A percentile compares a stretch with the other conserved stretches of the same genome.
Evolutionary conservation across 164 flowering plant species (phyloP).

Genomic region (Vitis cinerea): DNA sequence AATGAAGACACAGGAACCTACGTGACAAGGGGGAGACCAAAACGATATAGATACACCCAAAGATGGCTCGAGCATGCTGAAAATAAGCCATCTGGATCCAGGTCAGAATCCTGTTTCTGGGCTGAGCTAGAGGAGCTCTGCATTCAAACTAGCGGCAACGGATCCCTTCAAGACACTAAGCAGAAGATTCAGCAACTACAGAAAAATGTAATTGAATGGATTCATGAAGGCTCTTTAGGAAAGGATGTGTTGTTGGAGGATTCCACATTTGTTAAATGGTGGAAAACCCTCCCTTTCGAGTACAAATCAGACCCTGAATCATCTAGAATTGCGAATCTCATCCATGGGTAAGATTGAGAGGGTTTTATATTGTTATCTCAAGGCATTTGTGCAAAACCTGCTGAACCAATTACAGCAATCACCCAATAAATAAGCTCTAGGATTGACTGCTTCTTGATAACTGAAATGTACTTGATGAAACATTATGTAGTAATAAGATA

Average conservation of each 20-base stretch:
- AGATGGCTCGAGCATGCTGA: conserved; percentile 50
- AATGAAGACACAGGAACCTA: conserved; percentile 73
- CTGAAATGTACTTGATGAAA: too few species aligned
- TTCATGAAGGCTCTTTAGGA: conserved; percentile 5
- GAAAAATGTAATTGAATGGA: conserved; percentile 30
- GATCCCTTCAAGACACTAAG: conserved; percentile 20
- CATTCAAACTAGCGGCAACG: neutral
- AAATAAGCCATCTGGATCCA: conserved; percentile 13
- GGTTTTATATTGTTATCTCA: too few species aligned
- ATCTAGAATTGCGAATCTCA: conserved; percentile 30
- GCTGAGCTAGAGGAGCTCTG: conserved; percentile 61
- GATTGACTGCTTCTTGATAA: too few species aligned
- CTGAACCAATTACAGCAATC: too few species aligned
- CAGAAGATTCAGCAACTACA: conserved; percentile 35
- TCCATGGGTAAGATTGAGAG: conserved; percentile 9
- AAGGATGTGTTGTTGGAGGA: conserved; percentile 47
- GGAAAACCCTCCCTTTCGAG: conserved; percentile 49
- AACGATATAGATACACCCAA: conserved; percentile 47
- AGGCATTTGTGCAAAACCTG: too few species aligned
- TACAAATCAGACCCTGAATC: conserved; percentile 16
- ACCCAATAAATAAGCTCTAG: too few species aligned
- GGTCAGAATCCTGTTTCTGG: conserved; percentile 55
- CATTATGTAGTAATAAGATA: too few species aligned
- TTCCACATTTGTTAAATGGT: conserved; percentile 69
- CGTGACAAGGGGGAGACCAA: conserved; percentile 59